Conservation (phyloP, 2,329 filamentous ascomycete species). For the Calonectria henricotiae region DNA sequence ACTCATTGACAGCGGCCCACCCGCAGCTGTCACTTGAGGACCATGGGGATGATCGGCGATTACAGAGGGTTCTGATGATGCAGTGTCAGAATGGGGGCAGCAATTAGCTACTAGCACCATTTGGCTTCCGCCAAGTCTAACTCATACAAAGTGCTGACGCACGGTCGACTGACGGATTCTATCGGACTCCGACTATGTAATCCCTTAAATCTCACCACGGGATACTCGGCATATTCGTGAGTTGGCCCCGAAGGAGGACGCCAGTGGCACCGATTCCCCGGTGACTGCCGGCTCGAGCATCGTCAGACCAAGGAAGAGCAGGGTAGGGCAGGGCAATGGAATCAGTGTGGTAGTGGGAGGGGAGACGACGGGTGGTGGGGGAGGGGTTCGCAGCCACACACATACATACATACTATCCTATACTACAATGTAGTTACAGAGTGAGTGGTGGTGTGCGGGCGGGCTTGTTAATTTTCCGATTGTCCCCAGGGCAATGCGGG, state of each 20-base stretch:
- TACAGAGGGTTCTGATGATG: background rate
- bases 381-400: slow-evolving; percentile 4
- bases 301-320: background rate
- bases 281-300: background rate
- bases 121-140: slow-evolving; percentile 20
- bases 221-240: background rate
- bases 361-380: slow-evolving; percentile 14
- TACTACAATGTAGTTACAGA: background rate
- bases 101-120: background rate
- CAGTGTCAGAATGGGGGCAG: slow-evolving; percentile 10
- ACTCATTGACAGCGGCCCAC: slow-evolving; percentile 22
- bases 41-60: slow-evolving; percentile 29
- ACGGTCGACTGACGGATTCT: background rate
- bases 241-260: background rate
- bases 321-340: background rate
- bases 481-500: background rate
- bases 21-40: slow-evolving; percentile 21
- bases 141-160: slow-evolving; percentile 41
- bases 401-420: no score
- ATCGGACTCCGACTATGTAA: background rate
- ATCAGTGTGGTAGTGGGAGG: background rate
- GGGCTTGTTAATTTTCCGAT: slow-evolving; percentile 24
- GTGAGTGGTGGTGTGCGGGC: background rate
- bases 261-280: background rate
- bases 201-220: background rate